Base-by-base conservation (phyloP, 1,139 yeast species). In the Yamadazyma dendronema region DNA sequence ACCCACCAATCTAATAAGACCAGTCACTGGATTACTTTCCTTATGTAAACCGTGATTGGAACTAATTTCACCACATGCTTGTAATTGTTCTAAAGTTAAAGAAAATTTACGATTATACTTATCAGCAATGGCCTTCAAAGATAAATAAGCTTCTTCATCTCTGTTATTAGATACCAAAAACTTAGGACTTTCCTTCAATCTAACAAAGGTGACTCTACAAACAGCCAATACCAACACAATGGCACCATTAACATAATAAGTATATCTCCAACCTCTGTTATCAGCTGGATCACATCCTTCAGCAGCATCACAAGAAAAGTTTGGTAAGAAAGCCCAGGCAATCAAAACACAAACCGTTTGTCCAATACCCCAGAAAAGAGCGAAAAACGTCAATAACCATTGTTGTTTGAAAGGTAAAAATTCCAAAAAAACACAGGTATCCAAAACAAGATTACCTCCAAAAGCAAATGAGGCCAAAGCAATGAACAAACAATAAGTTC, bases 281-380 rank as follows among this genome's bases (percentile, higher is more conserved):
- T 56, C 50, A 12, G 57, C 51, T 8, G 75, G 62, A 15, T 74
- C 65, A 56, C 84, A 78, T 41, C 61, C 36, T 14, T 48, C 48
- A 11, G 50, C 44, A 8, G 50, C 62, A 6, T 56, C 57, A 57
- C 84, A 79, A 11, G 76, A 65, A 43, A 62, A 61, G 39, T 67
- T 67, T 22, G 79, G 72, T 38, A 79, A 58, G 37, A 77, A 72
- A 0, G 79, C 81, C 79, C 81, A 79, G 4, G 80, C 74, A 29
- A 77, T 50, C n/a, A 76, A 61, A 17, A 65, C 65, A 7, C 81
- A 74, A 33, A 79, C 59, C 0, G 81, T 72, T 55, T 78, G 83
- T 29, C 84, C 84, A 36, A 79, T 55, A 40, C 81, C 82, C 84
- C 84, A 79, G 63, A 76, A 79, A 21, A 66, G 60, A 6, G 84